phyloP scores from a whole-genome alignment of 441 rosid species.

The Flueggea neowawraea region DNA sequence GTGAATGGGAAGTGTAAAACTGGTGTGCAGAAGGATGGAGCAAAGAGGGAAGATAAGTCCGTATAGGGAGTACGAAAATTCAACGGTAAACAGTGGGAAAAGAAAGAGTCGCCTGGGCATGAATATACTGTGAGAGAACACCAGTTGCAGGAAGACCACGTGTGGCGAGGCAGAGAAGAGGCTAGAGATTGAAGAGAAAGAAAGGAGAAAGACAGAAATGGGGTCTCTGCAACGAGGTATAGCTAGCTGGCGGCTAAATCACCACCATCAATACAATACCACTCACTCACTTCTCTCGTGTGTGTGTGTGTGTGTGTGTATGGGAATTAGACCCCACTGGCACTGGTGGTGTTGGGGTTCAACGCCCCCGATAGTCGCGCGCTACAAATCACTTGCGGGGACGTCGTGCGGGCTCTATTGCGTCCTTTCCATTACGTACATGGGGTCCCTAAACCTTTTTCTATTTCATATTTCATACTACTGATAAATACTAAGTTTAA shows the following conservation, averaged over 20 bases:
- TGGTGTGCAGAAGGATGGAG: background rate
- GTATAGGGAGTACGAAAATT: constrained; percentile 26
- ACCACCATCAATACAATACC: constrained; percentile 9
- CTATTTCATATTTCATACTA: too few relatives aligned
- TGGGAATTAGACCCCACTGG: too few relatives aligned
- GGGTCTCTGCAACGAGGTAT: constrained; percentile 21
- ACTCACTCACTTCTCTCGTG: too few relatives aligned
- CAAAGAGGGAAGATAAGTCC: background rate
- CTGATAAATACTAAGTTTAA: too few relatives aligned
- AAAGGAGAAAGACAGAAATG: background rate
- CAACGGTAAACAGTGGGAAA: constrained; percentile 63
- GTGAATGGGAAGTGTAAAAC: too few relatives aligned
- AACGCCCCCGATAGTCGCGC: constrained; percentile 49
- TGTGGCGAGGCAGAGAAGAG: constrained; percentile 17
- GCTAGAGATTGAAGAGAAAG: background rate
- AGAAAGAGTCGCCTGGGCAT: constrained; percentile 14
- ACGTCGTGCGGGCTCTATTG: too few relatives aligned
- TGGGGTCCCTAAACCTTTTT: too few relatives aligned
- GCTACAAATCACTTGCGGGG: constrained; percentile 25
- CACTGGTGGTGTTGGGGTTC: too few relatives aligned
- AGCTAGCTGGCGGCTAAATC: constrained; percentile 43
- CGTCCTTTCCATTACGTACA: too few relatives aligned
- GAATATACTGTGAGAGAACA: constrained; percentile 31
- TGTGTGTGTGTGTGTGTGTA: too few relatives aligned
- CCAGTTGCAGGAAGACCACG: constrained; percentile 39